phyloP scores from a whole-genome alignment of 495 filamentous ascomycete genomes.

The Penicillium bialowiezense region DNA sequence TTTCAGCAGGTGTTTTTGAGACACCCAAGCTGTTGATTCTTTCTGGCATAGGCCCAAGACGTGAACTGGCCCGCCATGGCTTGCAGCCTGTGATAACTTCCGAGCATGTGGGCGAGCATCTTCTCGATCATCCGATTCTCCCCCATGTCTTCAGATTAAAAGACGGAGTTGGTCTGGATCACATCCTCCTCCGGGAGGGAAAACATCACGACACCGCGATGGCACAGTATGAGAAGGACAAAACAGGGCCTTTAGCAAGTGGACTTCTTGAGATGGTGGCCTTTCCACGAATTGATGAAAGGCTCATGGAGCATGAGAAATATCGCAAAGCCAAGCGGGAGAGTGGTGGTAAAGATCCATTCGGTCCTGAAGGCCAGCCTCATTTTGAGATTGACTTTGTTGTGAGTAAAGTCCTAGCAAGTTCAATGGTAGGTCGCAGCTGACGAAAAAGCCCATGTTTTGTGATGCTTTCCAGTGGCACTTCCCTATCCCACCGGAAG shows the following conservation, averaged over 20 bases:
- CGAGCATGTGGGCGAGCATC: conserved; percentile 57
- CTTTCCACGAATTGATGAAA: conserved; percentile 46
- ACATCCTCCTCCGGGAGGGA: conserved; percentile 41
- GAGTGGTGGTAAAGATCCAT: conserved; percentile 33
- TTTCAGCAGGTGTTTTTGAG: conserved; percentile 57
- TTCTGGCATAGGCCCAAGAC: conserved; percentile 53
- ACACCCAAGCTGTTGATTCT: conserved; percentile 62
- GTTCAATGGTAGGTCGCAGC: background rate
- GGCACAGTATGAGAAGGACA: conserved; percentile 38
- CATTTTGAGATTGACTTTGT: conserved; percentile 54
- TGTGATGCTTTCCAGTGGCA: conserved; percentile 56
- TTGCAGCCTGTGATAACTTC: conserved; percentile 50
- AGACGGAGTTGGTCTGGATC: conserved; percentile 47
- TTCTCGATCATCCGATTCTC: conserved; percentile 53
- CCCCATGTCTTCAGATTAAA: conserved; percentile 49
- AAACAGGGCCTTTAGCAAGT: conserved; percentile 40
- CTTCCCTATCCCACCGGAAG: conserved; percentile 40
- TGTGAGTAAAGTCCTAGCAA: background rate
- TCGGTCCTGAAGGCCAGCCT: conserved; percentile 42
- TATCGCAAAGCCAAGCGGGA: conserved; percentile 41
- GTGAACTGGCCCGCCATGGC: conserved; percentile 38
- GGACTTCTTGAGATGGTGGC: conserved; percentile 50
- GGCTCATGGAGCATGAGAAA: conserved; percentile 36
- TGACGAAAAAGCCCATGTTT: conserved; percentile 11
- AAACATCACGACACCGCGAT: conserved; percentile 21